A percentile compares a stretch with the other conserved stretches of the same genome.
Evolutionary conservation across 768 basidiomycete genomes (phyloP).

Genomic region (Lactarius evosmus): DNA sequence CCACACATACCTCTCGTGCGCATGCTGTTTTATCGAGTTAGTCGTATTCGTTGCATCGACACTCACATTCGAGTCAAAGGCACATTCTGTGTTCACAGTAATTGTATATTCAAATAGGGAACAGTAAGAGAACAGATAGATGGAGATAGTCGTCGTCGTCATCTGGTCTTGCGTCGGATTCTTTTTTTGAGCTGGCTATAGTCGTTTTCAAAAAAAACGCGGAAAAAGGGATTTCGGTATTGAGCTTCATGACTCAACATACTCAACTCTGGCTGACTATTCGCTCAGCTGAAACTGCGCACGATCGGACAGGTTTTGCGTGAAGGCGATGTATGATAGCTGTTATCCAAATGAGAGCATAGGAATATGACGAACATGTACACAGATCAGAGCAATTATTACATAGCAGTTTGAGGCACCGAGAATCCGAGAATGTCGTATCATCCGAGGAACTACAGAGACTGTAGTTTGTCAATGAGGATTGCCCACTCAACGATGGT

Average conservation of each 20-base stretch:
- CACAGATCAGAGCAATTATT: conserved; percentile 3
- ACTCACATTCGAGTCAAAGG: too few relatives aligned
- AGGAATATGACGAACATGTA: background rate
- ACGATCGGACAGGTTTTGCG: background rate
- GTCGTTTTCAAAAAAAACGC: too few relatives aligned
- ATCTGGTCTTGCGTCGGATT: too few relatives aligned
- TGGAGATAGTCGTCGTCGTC: too few relatives aligned
- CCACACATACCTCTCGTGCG: too few relatives aligned
- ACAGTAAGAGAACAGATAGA: too few relatives aligned
- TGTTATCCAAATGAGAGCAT: conserved; percentile 2
- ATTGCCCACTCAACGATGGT: conserved; percentile 80
- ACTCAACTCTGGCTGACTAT: background rate
- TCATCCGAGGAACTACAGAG: conserved; percentile 29
- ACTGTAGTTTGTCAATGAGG: conserved; percentile 60
- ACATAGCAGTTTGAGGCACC: background rate
- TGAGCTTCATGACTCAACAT: background rate
- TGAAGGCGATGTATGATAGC: background rate
- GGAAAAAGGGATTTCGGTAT: too few relatives aligned
- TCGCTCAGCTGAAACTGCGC: background rate
- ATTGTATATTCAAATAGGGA: too few relatives aligned
- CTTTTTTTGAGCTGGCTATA: too few relatives aligned
- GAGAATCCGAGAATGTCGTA: conserved; percentile 5
- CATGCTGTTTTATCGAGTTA: too few relatives aligned
- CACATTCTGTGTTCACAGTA: too few relatives aligned
- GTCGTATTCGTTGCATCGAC: too few relatives aligned